Evolutionary conservation across 768 basidiomycete genomes (phyloP), one percentile per base, ranked within the genome.

Genomic region (Brasilioporus rufonigricans): DNA sequence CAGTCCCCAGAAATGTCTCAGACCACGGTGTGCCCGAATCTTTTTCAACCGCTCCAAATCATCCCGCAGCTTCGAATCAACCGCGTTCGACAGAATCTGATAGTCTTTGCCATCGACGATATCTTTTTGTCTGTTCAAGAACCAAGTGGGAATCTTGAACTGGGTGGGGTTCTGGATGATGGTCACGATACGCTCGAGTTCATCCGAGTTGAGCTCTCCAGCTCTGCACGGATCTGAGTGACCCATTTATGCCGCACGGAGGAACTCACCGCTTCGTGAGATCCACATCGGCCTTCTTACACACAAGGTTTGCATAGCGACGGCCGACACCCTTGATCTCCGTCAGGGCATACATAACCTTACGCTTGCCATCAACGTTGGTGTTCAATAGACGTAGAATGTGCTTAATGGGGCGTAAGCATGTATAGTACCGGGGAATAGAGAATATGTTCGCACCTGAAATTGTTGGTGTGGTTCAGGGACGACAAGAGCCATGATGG

Each of bases 281-380:
- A 71, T 98, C 96, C 39, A 99, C 93, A 78, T 98, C 97, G 58
- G 97, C 97, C 82, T 99, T 99, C 79, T 98, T 98, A 86, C 97
- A 98, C 65, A 98, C 96, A 68, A 98, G 77, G 79, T 98, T 98
- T 71, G 97, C 87, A 78, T 98, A 99, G 50, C 97, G 90, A 61
- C 97, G 89, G 68, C 97, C 97, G 57, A 99, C 97, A 85, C 97
- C 97, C 83, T 98, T 98, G 83, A 99, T 99, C 81, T 99, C 97
- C 45, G 97, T 98, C 80, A 98, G 74, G 67, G 97, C 96, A 74
- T 93, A 98, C 91, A 93, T 98, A 75, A 99, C 89, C 81, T 99
- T 99, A 67, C 97, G 87, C 74, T 96, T 95, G 65, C 97, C 97
- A 76, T 98, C 96, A 63, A 99, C 97, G 80, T 98, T 98, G 73